Conservation (phyloP, 768 basidiomycete genomes). For the Podaxis sp. region DNA sequence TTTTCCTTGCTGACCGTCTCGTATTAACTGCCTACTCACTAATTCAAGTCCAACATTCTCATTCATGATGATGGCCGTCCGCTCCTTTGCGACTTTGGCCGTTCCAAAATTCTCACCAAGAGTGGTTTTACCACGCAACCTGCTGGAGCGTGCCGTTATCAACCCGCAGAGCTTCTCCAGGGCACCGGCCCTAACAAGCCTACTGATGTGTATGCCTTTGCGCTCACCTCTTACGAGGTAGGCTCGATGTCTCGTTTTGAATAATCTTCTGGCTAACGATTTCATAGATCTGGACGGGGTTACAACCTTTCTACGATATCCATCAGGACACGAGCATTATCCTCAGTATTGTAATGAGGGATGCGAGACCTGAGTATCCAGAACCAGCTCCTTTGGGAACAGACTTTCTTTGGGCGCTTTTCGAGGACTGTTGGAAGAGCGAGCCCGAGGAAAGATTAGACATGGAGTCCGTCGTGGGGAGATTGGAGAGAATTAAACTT, state of each 20-base stretch:
- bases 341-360: background rate
- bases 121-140: conserved; percentile 19
- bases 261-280: background rate
- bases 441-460: background rate
- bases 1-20: background rate
- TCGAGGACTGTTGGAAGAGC: background rate
- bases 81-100: conserved; percentile 24
- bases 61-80: conserved; percentile 16
- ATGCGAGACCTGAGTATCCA: background rate
- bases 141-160: conserved; percentile 15
- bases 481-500: background rate
- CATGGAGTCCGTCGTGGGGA: background rate
- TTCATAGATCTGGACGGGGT: background rate
- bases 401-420: background rate
- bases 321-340: background rate
- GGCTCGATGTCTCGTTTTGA: background rate
- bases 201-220: conserved; percentile 20
- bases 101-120: conserved; percentile 17
- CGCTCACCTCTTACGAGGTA: conserved; percentile 8
- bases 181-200: background rate
- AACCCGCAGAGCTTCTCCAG: conserved; percentile 20
- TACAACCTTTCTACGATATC: background rate
- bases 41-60: conserved; percentile 19
- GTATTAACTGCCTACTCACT: background rate
- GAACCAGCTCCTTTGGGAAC: background rate